phyloP scores from a whole-genome alignment of 208 protist species.

The Histomonas meleagridis region DNA sequence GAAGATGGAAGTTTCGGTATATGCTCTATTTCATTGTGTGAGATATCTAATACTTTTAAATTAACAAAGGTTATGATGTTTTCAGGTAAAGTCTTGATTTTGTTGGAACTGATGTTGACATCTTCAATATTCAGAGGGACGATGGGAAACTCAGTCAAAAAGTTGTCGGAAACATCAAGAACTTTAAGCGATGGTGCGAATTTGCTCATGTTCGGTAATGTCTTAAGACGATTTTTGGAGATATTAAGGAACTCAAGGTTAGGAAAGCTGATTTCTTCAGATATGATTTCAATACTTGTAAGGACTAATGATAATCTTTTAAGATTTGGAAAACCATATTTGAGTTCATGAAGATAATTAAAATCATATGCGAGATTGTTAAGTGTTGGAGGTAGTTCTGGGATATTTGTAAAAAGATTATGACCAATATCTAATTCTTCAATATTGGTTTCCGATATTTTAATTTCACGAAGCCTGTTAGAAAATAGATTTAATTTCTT shows the following conservation, averaged over 20 bases:
- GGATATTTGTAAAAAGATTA: no score
- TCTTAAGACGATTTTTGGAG: background rate
- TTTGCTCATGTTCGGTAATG: background rate
- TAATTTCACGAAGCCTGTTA: no score
- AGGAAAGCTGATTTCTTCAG: background rate
- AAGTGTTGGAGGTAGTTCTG: no score
- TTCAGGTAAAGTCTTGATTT: background rate
- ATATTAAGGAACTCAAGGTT: background rate
- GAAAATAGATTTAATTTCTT: no score
- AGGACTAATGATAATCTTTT: no score
- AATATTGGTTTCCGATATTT: no score
- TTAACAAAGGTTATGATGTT: background rate
- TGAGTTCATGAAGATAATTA: no score
- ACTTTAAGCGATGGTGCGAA: background rate
- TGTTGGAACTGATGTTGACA: background rate
- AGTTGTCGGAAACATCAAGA: background rate
- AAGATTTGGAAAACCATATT: no score
- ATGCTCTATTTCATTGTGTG: background rate
- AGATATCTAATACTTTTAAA: background rate
- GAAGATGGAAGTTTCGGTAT: background rate
- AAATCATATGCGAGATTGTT: no score
- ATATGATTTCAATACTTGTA: no score
- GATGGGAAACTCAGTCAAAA: background rate
- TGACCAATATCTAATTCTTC: no score
- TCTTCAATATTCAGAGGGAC: background rate